A percentile compares a stretch with the other conserved stretches of the same genome.
Conservation (phyloP, 306 rosid species). For the Casuarina equisetifolia region DNA sequence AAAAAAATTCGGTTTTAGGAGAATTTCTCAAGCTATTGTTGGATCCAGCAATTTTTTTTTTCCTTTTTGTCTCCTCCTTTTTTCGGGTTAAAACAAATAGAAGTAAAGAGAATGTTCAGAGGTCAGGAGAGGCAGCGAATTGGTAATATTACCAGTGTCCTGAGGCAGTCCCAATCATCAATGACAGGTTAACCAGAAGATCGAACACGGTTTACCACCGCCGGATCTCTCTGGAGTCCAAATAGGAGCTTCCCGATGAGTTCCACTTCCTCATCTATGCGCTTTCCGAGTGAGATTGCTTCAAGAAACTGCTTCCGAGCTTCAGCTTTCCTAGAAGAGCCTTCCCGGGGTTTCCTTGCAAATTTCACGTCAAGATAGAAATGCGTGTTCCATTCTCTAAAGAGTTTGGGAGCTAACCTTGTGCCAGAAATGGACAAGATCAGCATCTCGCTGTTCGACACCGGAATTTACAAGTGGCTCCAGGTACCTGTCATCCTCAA, state of each 20-base stretch:
- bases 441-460: conserved; percentile 91
- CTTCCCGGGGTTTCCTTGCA: conserved; percentile 64
- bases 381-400: not conserved
- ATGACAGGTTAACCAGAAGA: conserved; percentile 72
- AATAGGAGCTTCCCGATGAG: conserved; percentile 77
- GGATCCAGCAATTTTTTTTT: not conserved
- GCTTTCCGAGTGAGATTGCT: conserved; percentile 84
- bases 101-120: not conserved
- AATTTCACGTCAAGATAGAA: not conserved
- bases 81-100: not conserved
- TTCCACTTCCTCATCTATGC: conserved; percentile 68
- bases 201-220: conserved; percentile 54
- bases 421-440: conserved; percentile 93
- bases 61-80: not conserved
- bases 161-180: conserved; percentile 86
- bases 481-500: conserved; percentile 59
- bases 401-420: conserved; percentile 52
- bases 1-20: not conserved
- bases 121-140: conserved; percentile 8
- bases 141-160: conserved; percentile 53
- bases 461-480: conserved; percentile 56
- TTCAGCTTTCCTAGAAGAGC: conserved; percentile 60
- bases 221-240: conserved; percentile 73
- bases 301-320: conserved; percentile 85
- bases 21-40: not conserved